Evolutionary conservation across 2,329 filamentous ascomycete genomes (phyloP), one percentile per base, ranked within the genome.

Genomic region (Corynespora cassiicola): DNA sequence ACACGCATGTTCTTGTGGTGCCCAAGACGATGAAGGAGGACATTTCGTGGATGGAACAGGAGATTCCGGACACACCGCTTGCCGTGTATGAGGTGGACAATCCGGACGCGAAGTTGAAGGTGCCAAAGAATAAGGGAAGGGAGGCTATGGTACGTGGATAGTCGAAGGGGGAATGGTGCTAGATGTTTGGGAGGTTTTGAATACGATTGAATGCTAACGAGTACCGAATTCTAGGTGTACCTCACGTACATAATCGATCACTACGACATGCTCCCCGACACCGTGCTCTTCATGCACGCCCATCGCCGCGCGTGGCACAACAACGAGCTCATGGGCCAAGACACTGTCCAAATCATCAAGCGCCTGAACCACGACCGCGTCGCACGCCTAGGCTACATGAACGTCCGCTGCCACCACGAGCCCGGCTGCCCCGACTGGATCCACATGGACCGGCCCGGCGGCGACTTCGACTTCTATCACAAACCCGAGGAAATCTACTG

Each of bases 241-340:
- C 69, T 85, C 31, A 79, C 78, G 27, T 84, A 80, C 61, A 77
- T 85, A 45, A 80, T 85, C 56, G 79, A 85, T 47, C 73, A 82
- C 56, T 85, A 85, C 61, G 68, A 82, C 27, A 63, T 75, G 9
- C 72, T 85, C 2, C 74, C 79, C 2, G 81, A 85, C 50, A 74
- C 82, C 14, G 69, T 76, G 27, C 73, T 83, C 32, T 85, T 85
- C 64, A 77, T 81, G 68, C 82, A 85, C 61, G 73, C 78, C 19
- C 66, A 69, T 40, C 73, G 72, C 47, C 66, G 61, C 28, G 75
- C 77, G 21, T 84, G 80, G 81, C 82, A 85, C 61, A 83, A 84
- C 52, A 78, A 81, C 47, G 71, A 75, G 29, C 60, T 81, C 8
- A 67, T 80, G 30, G 70, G 71, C 37, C 73, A 70, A 31, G 77